phyloP scores from a whole-genome alignment of 179 eudicot species.

The Patellifolia procumbens region DNA sequence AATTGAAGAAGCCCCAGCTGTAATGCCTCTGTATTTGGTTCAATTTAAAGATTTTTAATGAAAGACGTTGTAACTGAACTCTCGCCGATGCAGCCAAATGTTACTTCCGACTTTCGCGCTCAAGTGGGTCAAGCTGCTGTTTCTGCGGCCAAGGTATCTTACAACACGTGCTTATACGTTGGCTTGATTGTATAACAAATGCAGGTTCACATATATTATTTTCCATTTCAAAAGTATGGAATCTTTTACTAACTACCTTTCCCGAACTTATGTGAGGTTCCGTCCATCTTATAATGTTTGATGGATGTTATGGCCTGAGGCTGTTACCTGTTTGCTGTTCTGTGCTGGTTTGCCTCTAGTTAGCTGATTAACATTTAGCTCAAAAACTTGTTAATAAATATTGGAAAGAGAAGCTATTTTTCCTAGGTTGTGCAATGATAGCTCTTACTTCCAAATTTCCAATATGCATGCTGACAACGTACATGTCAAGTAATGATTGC shows the following conservation, averaged over 20 bases:
- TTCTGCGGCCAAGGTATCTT: constrained; percentile 89
- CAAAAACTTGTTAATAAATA: background rate
- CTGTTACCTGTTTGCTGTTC: background rate
- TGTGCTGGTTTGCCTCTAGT: too few species aligned
- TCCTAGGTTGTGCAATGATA: background rate
- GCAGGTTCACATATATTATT: background rate
- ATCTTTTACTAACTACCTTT: background rate
- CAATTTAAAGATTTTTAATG: constrained; percentile 21
- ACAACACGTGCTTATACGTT: background rate
- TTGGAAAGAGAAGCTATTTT: background rate
- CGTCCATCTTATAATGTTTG: background rate
- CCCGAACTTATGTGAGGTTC: background rate
- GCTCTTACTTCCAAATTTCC: too few species aligned
- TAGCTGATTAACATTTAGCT: background rate
- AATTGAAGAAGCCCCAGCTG: constrained; percentile 99
- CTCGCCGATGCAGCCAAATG: constrained; percentile 74
- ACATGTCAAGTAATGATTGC: background rate
- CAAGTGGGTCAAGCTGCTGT: constrained; percentile 96
- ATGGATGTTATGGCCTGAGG: background rate
- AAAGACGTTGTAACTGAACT: constrained; percentile 29
- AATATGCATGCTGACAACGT: background rate
- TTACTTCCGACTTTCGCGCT: constrained; percentile 66
- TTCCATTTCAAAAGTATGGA: background rate
- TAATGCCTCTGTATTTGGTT: constrained; percentile 41
- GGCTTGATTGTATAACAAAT: constrained; percentile 4